Evolutionary conservation across 345 rosid species (phyloP), one percentile per base, ranked within the genome.

Genomic region (Aethionema arabicum): DNA sequence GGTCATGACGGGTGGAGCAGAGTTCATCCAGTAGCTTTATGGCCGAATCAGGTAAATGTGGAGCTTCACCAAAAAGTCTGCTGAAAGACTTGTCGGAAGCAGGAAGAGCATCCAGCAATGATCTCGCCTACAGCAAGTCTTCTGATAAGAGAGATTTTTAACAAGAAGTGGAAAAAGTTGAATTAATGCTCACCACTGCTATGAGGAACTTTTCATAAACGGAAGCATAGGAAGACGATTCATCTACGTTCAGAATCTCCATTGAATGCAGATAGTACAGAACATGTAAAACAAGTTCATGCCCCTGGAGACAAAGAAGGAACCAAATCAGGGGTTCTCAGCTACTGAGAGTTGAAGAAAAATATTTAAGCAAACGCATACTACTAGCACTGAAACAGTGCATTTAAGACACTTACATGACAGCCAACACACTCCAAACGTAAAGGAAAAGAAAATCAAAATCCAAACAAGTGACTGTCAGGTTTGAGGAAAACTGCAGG

Each of bases 81-180:
- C 91, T 90, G 60, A 93, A 83, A 66, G 96, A 90, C 79, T 87
- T 93, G 80, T 93, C 97, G 29, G 90, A 84, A 66, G 99, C 85
- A 45, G 99, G 99, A 78, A 90, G 80, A 70, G 81, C 65, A 53
- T 82, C 91, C 59, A 93, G 78, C 77, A 93, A 78, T 69, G 90
- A 90, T 68, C 80, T 83, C 39, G 91, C 88, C 99, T 93, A 68
- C 78, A 84, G 29, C n/a, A 65, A 52, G 62, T 48, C 65, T 71
- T 62, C 65, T 59, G 52, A 41, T 72, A 52, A 65, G 75, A 21
- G 13, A 52, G 61, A 59, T 45, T 65, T 46, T 31, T 56, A 72
- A 65, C 46, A 73, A 60, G 5, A 67, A 12, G 56, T 39, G 6
- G n/a, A 62, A 62, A 47, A 68, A 59, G 57, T 32, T 44, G 35